Percentiles rank a stretch among this genome's conserved stretches.
These are phyloP conservation scores for Scorias spongiosa DNA, from an alignment of 2,329 filamentous ascomycete genomes.

Conservation along the genomic window DNA sequence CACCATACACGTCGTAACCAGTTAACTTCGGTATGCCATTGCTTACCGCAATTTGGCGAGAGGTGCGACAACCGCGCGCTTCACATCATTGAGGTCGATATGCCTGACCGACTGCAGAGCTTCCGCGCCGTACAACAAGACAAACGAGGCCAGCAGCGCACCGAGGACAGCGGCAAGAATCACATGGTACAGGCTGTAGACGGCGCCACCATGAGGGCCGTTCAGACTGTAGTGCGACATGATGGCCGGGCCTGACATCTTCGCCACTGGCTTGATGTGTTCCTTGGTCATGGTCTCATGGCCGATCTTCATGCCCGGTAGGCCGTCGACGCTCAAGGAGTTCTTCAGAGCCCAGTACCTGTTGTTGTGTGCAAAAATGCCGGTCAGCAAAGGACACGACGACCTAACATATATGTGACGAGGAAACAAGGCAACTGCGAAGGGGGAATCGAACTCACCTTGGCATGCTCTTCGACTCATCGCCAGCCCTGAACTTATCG, in stretches of 20 bases:
- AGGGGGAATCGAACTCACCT: conserved; percentile 9
- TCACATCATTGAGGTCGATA: neutral
- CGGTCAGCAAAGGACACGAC: conserved; percentile 1
- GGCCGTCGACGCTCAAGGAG: conserved; percentile 27
- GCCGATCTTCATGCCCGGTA: conserved; percentile 28
- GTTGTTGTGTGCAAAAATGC: neutral
- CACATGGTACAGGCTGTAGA: neutral
- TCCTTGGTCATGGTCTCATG: conserved; percentile 22
- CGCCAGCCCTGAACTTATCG: conserved; percentile 19
- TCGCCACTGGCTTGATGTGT: conserved; percentile 25
- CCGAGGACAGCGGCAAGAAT: neutral
- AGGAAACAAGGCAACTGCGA: neutral
- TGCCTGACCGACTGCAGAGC: neutral
- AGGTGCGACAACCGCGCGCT: neutral
- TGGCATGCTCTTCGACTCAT: conserved; percentile 27
- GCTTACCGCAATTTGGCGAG: neutral
- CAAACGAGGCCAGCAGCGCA: neutral
- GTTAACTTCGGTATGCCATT: too few relatives aligned
- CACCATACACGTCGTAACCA: too few relatives aligned
- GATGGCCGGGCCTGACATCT: conserved; percentile 23
- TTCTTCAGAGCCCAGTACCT: conserved; percentile 33
- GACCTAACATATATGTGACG: neutral
- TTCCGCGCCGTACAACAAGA: neutral
- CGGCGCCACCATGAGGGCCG: neutral
- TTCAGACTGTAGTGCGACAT: neutral